These are phyloP conservation scores for Gossypium bickii DNA, from an alignment of 345 rosid genomes.

Conservation along the genomic window DNA sequence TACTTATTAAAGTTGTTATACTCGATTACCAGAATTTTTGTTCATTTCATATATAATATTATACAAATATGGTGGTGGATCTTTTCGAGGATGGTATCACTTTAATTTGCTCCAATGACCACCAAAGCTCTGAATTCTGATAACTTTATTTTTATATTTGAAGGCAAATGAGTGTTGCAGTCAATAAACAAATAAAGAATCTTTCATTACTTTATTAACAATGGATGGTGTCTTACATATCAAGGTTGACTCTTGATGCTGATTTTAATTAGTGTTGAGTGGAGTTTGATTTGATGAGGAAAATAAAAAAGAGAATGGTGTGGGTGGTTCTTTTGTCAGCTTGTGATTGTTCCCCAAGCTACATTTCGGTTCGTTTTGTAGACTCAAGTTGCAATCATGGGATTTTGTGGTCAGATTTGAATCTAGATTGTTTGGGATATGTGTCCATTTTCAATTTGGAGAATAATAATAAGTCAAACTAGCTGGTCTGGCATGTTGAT, in stretches of 20 bases:
- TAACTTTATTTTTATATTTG: not conserved
- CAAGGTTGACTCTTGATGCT: slow-evolving; percentile 22
- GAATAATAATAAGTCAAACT: slow-evolving; percentile 10
- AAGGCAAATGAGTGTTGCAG: slow-evolving; percentile 10
- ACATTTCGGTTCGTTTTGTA: not conserved
- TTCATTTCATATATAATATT: slow-evolving; percentile 10
- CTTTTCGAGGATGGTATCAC: slow-evolving; percentile 24
- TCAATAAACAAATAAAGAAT: slow-evolving; percentile 11
- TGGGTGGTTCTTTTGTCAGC: slow-evolving; percentile 6
- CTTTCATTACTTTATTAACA: not conserved
- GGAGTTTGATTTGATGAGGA: not conserved
- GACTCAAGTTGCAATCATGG: not conserved
- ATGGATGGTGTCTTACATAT: slow-evolving; percentile 2
- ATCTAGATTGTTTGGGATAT: not conserved
- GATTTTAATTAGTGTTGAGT: not conserved
- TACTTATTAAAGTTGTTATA: slow-evolving; percentile 11
- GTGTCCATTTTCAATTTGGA: not conserved
- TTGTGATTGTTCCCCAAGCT: not conserved
- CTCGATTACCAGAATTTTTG: slow-evolving; percentile 4
- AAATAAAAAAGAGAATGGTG: not conserved
- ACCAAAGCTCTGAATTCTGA: slow-evolving; percentile 15
- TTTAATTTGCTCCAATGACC: slow-evolving; percentile 28
- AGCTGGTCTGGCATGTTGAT: not conserved
- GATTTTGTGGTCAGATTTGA: slow-evolving; percentile 1
- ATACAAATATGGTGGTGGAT: slow-evolving; percentile 28